Evolutionary conservation across 208 protist genomes (phyloP), one percentile per base, ranked within the genome.

Genomic region (Acanthamoeba sp.): DNA sequence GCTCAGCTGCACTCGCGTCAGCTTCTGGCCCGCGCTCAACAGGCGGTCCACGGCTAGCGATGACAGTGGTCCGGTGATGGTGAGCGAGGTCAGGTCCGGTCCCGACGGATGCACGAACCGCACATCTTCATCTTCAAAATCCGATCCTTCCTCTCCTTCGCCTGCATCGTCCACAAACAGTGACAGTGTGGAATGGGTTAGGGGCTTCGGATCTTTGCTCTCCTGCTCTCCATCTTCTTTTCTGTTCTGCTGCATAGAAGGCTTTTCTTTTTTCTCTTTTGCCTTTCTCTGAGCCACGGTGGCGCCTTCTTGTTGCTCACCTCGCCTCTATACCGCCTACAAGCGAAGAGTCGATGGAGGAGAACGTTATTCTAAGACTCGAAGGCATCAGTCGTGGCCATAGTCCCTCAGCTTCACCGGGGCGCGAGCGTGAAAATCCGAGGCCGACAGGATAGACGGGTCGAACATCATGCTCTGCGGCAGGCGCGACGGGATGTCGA

Each of bases 381-480:
- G 29, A 4, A 1, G 34, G 18, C 38, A 10, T 90, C 27, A 90
- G 50, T 90, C 84, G 14, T 38, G 32, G 84, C 84, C 84, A 29
- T 93, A 93, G 88, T 93, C 88, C 36, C 88, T 36, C 0, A 62
- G 48, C 64, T 93, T 69, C 16, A 93, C 48, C 34, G 22, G 88
- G 9, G 27, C 42, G 36, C 38, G n/a, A 14, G n/a, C 42, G 12
- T 34, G 29, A 34, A 34, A 32, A 14, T 45, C 64, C 3, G 27
- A n/a, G 24, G 38, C n/a, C 9, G 88, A 40, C 7, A 93, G 88
- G 20, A 52, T 80, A 32, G 57, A 78, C 12, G 88, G 88, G 45
- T 93, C 88, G 45, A 93, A 93, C 88, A 93, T 93, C 88, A 93
- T 93, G 38, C 24, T 50, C 57, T 73, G 62, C 24, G 52, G 57